phyloP scores from a whole-genome alignment of 2,329 filamentous ascomycete genomes.

The Stenocarpella maydis region DNA sequence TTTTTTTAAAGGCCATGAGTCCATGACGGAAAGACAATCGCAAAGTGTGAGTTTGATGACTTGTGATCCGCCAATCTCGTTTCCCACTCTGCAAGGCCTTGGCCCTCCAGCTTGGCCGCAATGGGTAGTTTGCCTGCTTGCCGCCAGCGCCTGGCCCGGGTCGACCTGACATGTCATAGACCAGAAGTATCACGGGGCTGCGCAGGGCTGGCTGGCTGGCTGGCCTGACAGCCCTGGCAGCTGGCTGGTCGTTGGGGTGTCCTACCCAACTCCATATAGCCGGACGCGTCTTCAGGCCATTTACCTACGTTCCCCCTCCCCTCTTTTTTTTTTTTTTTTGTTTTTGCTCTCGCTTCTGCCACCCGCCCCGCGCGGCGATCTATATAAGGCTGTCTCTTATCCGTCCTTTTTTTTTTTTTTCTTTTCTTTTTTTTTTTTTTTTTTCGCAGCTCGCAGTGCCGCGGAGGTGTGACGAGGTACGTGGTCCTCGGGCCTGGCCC shows the following conservation, averaged over 20 bases:
- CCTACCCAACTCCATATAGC: constrained; percentile 1
- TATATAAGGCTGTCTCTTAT: background rate
- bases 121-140: background rate
- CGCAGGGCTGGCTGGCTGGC: background rate
- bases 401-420: no score
- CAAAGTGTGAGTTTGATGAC: background rate
- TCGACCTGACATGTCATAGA: background rate
- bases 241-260: constrained; percentile 11
- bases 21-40: constrained; percentile 8
- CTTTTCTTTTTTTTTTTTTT: no score
- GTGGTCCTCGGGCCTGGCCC: constrained; percentile 12
- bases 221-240: constrained; percentile 4
- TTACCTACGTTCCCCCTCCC: background rate
- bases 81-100: constrained; percentile 21
- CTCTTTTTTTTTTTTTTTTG: constrained; percentile 1
- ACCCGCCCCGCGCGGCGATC: constrained; percentile 12
- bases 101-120: constrained; percentile 1
- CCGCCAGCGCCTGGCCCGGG: background rate
- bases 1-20: constrained; percentile 29
- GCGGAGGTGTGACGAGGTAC: constrained; percentile 30
- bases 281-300: constrained; percentile 13
- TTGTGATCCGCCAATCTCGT: constrained; percentile 13
- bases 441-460: no score
- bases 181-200: background rate
- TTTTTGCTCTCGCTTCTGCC: constrained; percentile 24